Conservation (phyloP, 1,284 basidiomycete species). For the Ceratobasidium sp. region DNA sequence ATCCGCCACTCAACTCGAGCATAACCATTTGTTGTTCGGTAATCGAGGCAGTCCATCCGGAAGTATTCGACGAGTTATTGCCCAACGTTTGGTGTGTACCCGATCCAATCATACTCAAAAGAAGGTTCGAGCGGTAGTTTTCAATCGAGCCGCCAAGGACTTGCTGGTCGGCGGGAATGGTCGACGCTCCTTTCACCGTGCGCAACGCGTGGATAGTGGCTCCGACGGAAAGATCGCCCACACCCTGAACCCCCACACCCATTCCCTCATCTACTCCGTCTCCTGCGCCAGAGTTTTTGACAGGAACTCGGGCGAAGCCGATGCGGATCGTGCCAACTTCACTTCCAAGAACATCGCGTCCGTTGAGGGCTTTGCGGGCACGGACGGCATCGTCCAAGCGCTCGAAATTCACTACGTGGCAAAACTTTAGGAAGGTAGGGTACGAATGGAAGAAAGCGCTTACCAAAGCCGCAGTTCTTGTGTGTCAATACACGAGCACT, state of each 20-base stretch:
- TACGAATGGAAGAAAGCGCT: slow-evolving; percentile 56
- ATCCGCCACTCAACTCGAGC: slow-evolving; percentile 87
- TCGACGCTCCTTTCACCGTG: slow-evolving; percentile 86
- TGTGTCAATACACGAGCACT: slow-evolving; percentile 95
- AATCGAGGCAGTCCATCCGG: slow-evolving; percentile 75
- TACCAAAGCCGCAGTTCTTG: slow-evolving; percentile 96
- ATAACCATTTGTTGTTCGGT: slow-evolving; percentile 97
- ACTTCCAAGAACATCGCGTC: slow-evolving; percentile 92
- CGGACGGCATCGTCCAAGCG: slow-evolving; percentile 95
- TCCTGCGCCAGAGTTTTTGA: slow-evolving; percentile 83
- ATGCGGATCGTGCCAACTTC: slow-evolving; percentile 97
- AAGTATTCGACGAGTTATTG: slow-evolving; percentile 69
- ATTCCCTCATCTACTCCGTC: slow-evolving; percentile 60
- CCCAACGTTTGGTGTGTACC: slow-evolving; percentile 78
- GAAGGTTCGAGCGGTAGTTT: slow-evolving; percentile 92
- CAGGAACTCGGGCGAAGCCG: slow-evolving; percentile 95
- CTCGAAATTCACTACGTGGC: slow-evolving; percentile 89
- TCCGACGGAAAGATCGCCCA: slow-evolving; percentile 84
- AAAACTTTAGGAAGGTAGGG: slow-evolving; percentile 28
- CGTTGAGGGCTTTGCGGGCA: slow-evolving; percentile 94
- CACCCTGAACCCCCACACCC: slow-evolving; percentile 77
- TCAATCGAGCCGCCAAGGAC: slow-evolving; percentile 90
- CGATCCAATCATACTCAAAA: slow-evolving; percentile 89
- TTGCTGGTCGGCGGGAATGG: slow-evolving; percentile 91
- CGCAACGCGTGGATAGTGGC: slow-evolving; percentile 88